Evolutionary conservation across 2,329 filamentous ascomycete species (phyloP).

Genomic region (Blumeriella jaapii): DNA sequence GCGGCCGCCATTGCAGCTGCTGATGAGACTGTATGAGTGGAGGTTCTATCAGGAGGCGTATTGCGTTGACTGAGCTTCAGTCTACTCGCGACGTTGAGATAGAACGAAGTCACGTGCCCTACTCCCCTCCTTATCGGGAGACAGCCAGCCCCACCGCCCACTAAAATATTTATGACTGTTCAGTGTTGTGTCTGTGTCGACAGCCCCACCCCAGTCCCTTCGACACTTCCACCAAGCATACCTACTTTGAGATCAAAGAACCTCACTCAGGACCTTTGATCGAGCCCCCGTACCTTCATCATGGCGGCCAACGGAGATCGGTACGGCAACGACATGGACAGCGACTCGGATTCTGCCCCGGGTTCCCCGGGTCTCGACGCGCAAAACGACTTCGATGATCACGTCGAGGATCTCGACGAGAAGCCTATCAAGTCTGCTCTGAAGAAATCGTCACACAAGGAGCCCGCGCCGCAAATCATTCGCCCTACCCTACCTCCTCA

Average conservation of each 20-base stretch:
- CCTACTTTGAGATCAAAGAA: background rate
- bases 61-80: too few relatives aligned
- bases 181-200: too few relatives aligned
- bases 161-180: constrained; percentile 5
- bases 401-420: constrained; percentile 43
- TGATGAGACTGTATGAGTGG: too few relatives aligned
- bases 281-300: constrained; percentile 10
- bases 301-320: constrained; percentile 43
- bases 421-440: constrained; percentile 73
- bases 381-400: constrained; percentile 44
- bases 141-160: constrained; percentile 4
- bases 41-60: too few relatives aligned
- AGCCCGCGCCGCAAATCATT: constrained; percentile 44
- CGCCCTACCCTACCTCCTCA: constrained; percentile 70
- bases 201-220: too few relatives aligned
- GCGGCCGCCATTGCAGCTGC: constrained; percentile 26
- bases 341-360: constrained; percentile 44
- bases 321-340: constrained; percentile 61
- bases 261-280: background rate
- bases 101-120: background rate
- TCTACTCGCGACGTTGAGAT: background rate
- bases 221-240: constrained; percentile 7
- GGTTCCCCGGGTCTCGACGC: constrained; percentile 41
- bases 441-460: constrained; percentile 58
- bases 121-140: too few relatives aligned